Conservation (phyloP, 306 rosid species). For the Castanea crenata region DNA sequence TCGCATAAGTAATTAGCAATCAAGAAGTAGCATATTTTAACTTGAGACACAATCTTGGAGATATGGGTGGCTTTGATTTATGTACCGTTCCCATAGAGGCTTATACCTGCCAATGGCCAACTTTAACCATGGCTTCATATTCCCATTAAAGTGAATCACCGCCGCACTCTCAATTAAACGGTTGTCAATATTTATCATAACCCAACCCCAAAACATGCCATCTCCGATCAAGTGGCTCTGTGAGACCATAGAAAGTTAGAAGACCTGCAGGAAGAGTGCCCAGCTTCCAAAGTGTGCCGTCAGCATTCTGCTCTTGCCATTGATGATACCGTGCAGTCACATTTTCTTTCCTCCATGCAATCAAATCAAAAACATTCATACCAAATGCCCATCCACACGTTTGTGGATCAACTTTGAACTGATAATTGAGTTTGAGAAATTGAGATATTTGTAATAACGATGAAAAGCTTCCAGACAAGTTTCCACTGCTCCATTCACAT, state of each 20-base stretch:
- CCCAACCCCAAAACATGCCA: slow-evolving; percentile 99
- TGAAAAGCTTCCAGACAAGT: slow-evolving; percentile 98
- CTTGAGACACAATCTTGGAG: slow-evolving; percentile 75
- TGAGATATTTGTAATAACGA: slow-evolving; percentile 90
- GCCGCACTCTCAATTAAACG: slow-evolving; percentile 94
- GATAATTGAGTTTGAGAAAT: slow-evolving; percentile 81
- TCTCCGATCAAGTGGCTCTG: slow-evolving; percentile 99
- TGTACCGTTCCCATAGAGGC: slow-evolving; percentile 85
- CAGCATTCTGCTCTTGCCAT: slow-evolving; percentile 93
- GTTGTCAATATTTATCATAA: slow-evolving; percentile 81
- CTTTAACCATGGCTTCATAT: slow-evolving; percentile 99
- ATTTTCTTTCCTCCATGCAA: slow-evolving; percentile 89
- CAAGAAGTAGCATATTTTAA: slow-evolving; percentile 65
- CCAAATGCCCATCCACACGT: slow-evolving; percentile 99
- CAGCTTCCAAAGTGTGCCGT: slow-evolving; percentile 82
- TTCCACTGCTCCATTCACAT: slow-evolving; percentile 98
- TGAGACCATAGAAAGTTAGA: slow-evolving; percentile 82
- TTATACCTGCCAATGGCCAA: slow-evolving; percentile 81
- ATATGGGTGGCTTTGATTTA: slow-evolving; percentile 77
- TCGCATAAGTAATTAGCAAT: slow-evolving; percentile 41
- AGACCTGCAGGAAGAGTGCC: slow-evolving; percentile 98
- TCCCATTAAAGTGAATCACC: slow-evolving; percentile 87
- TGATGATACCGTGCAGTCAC: slow-evolving; percentile 82
- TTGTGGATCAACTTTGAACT: slow-evolving; percentile 94
- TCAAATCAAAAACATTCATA: slow-evolving; percentile 88